These are phyloP conservation scores for Metschnikowia reukaufii DNA, from an alignment of 805 yeast species.

Conservation along the genomic window DNA sequence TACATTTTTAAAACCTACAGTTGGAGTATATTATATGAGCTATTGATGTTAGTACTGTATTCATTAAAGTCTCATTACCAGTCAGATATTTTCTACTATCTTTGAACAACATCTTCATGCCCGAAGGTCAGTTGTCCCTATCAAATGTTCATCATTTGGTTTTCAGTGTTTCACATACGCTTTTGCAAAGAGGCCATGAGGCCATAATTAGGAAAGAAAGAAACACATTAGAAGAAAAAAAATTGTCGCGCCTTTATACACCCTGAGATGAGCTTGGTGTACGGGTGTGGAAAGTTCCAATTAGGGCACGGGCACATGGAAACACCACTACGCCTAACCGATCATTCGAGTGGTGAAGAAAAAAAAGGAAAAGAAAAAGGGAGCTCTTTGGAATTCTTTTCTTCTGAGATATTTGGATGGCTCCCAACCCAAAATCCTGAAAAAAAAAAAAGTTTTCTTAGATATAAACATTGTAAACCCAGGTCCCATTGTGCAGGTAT, in stretches of 20 bases:
- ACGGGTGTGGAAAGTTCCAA: neutral
- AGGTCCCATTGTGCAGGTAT: too few relatives aligned
- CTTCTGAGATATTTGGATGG: too few relatives aligned
- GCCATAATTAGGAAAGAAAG: neutral
- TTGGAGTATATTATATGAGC: neutral
- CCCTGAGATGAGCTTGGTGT: neutral
- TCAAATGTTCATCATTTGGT: conserved; percentile 20
- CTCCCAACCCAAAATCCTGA: too few relatives aligned
- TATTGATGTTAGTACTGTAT: neutral
- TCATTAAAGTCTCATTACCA: neutral
- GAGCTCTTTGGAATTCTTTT: too few relatives aligned
- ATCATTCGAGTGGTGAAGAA: too few relatives aligned
- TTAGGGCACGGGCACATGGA: neutral
- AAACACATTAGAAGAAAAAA: neutral
- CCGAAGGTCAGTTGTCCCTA: conserved; percentile 26
- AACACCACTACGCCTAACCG: too few relatives aligned
- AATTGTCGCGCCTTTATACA: neutral
- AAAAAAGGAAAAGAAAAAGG: too few relatives aligned
- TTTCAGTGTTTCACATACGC: conserved; percentile 3
- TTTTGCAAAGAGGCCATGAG: neutral
- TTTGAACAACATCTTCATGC: conserved; percentile 21
- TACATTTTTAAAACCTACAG: neutral
- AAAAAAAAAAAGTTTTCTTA: too few relatives aligned
- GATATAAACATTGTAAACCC: too few relatives aligned
- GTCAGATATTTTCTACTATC: conserved; percentile 21